These are phyloP conservation scores for Boletus semigastroideus DNA, from an alignment of 1,284 basidiomycete species.

Conservation along the genomic window DNA sequence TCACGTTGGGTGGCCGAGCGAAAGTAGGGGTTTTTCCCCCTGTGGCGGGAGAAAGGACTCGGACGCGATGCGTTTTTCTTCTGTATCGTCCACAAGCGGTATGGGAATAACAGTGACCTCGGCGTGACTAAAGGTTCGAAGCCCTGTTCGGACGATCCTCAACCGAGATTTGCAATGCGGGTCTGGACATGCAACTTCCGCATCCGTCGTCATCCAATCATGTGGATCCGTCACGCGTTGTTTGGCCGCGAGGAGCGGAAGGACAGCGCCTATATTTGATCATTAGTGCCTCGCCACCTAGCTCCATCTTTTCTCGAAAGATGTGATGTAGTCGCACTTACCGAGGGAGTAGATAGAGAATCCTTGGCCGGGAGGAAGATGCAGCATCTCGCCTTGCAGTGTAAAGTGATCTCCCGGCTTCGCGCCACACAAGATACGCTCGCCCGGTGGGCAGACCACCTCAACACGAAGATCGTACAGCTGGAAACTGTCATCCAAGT, in stretches of 20 bases:
- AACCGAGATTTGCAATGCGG: slow-evolving; percentile 59
- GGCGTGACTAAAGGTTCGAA: slow-evolving; percentile 51
- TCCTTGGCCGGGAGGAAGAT: slow-evolving; percentile 57
- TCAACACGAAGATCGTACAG: slow-evolving; percentile 61
- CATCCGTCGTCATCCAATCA: slow-evolving; percentile 70
- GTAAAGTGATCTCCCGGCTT: slow-evolving; percentile 61
- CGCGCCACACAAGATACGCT: slow-evolving; percentile 58
- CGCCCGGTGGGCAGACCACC: slow-evolving; percentile 53
- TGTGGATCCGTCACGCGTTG: slow-evolving; percentile 51
- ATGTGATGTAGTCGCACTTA: slow-evolving; percentile 24
- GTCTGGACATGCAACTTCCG: slow-evolving; percentile 63
- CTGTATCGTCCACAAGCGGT: background rate
- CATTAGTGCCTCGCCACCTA: background rate
- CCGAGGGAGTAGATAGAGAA: slow-evolving; percentile 67
- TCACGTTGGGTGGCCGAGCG: too few species aligned
- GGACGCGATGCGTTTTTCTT: background rate
- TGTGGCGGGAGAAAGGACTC: too few species aligned
- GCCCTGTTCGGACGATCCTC: slow-evolving; percentile 48
- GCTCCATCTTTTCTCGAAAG: background rate
- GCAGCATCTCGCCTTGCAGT: slow-evolving; percentile 60
- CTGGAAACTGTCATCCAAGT: slow-evolving; percentile 43
- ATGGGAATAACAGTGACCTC: slow-evolving; percentile 54
- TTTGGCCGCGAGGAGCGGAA: slow-evolving; percentile 64
- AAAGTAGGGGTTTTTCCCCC: too few species aligned
- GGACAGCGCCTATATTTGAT: slow-evolving; percentile 46